A percentile compares a stretch with the other conserved stretches of the same genome.
phyloP scores from a whole-genome alignment of 352 stramenopile genomes.

The Globisporangium sylvaticum region DNA sequence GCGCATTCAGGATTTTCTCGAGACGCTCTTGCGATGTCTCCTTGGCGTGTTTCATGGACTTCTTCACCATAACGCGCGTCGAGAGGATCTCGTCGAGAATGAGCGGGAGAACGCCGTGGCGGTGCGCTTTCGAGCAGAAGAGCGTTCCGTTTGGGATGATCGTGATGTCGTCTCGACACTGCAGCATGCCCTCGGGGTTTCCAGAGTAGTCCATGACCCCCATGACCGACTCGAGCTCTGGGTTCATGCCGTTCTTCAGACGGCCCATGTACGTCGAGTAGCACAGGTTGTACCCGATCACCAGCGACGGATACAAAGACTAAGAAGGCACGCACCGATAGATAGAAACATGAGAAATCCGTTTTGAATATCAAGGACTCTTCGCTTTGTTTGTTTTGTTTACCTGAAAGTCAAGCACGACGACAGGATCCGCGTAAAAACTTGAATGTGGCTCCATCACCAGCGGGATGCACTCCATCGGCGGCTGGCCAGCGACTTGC shows the following conservation, averaged over 20 bases:
- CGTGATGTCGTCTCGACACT: slow-evolving; percentile 46
- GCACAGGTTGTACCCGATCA: slow-evolving; percentile 99
- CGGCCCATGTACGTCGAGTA: slow-evolving; percentile 96
- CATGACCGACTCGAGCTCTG: slow-evolving; percentile 59
- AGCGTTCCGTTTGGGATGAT: slow-evolving; percentile 94
- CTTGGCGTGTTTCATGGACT: slow-evolving; percentile 92
- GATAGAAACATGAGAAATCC: neutral
- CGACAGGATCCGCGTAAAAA: slow-evolving; percentile 96
- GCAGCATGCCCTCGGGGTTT: slow-evolving; percentile 36
- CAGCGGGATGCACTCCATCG: slow-evolving; percentile 91
- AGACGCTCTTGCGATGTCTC: slow-evolving; percentile 54
- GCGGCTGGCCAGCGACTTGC: slow-evolving; percentile 86
- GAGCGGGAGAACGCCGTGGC: slow-evolving; percentile 94
- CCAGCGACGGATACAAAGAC: slow-evolving; percentile 99
- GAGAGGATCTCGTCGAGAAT: slow-evolving; percentile 95
- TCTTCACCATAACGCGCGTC: slow-evolving; percentile 99
- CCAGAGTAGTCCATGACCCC: slow-evolving; percentile 59
- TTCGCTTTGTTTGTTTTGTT: neutral
- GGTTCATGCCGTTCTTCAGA: slow-evolving; percentile 73
- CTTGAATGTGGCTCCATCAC: slow-evolving; percentile 94
- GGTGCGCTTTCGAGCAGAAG: slow-evolving; percentile 91
- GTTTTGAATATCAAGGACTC: neutral
- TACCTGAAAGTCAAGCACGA: slow-evolving; percentile 98
- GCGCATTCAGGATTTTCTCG: slow-evolving; percentile 70
- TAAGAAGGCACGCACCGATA: slow-evolving; percentile 18